phyloP scores from a whole-genome alignment of 2,329 filamentous ascomycete genomes.

The Fusarium dlaminii region DNA sequence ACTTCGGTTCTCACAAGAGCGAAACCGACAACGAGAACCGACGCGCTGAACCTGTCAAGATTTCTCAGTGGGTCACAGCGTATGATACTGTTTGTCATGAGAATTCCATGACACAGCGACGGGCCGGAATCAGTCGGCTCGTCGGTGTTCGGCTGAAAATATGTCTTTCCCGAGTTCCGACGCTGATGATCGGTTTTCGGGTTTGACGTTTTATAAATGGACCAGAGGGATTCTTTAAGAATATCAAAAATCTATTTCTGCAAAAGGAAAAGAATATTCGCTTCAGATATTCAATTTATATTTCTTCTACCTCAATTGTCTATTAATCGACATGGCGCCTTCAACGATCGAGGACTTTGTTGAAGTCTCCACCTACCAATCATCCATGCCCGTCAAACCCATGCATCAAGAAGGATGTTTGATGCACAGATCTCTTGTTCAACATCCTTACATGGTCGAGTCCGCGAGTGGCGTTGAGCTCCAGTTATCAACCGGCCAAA shows the following conservation, averaged over 20 bases:
- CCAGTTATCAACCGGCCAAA: neutral
- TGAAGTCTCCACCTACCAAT: neutral
- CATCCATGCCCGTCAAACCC: neutral
- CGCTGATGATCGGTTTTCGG: constrained; percentile 14
- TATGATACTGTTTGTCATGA: neutral
- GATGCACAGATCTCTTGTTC: constrained; percentile 17
- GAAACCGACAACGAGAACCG: neutral
- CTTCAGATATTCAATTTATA: rapidly evolving
- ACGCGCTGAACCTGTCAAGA: neutral
- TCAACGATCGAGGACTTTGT: neutral
- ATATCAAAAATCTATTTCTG: rapidly evolving
- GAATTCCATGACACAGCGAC: neutral
- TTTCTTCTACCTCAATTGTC: rapidly evolving
- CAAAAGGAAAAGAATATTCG: rapidly evolving
- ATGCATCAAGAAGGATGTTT: neutral
- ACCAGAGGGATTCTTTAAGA: neutral
- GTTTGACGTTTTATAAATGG: constrained; percentile 8
- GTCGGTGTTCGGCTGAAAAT: constrained; percentile 11
- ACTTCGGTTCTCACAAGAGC: neutral
- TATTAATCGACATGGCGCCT: neutral
- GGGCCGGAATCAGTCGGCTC: constrained; percentile 10
- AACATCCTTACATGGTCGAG: constrained; percentile 13
- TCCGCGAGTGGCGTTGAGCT: neutral
- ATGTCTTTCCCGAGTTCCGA: constrained; percentile 20
- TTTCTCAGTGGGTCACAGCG: neutral